These are phyloP conservation scores for Pezicula rhizophila DNA, from an alignment of 2,329 filamentous ascomycete species.

Conservation along the genomic window DNA sequence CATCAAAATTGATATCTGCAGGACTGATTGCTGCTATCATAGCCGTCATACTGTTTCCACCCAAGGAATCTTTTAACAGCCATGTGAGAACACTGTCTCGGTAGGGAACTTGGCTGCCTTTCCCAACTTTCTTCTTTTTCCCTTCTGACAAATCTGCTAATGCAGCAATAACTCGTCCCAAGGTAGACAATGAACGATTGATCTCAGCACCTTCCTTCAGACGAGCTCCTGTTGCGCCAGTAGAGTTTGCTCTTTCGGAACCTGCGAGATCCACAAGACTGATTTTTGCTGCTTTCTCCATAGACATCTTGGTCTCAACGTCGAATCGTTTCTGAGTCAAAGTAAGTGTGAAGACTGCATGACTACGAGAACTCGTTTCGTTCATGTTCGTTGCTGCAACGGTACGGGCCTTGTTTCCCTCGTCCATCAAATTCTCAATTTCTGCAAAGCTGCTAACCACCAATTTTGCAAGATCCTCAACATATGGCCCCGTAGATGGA, in stretches of 20 bases:
- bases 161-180: constrained; percentile 95
- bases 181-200: constrained; percentile 90
- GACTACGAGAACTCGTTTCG: constrained; percentile 95
- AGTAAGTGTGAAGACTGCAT: constrained; percentile 95
- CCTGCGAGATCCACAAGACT: constrained; percentile 96
- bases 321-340: constrained; percentile 91
- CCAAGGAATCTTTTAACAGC: constrained; percentile 92
- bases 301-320: constrained; percentile 88
- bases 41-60: constrained; percentile 97
- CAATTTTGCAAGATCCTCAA: constrained; percentile 93
- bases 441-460: constrained; percentile 90
- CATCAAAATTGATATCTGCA: constrained; percentile 98
- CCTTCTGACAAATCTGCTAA: constrained; percentile 83
- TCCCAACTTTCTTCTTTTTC: constrained; percentile 72
- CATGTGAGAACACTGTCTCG: constrained; percentile 95
- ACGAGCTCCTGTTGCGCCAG: constrained; percentile 88
- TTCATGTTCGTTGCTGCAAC: constrained; percentile 99
- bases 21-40: constrained; percentile 99
- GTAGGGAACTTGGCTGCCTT: constrained; percentile 78
- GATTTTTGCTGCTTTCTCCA: constrained; percentile 97
- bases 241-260: constrained; percentile 95
- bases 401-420: constrained; percentile 96
- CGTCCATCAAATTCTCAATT: constrained; percentile 97
- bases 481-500: constrained; percentile 94
- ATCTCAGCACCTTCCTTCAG: constrained; percentile 98